Conservation (phyloP, 1,284 basidiomycete genomes). For the Phlebopus sp. region DNA sequence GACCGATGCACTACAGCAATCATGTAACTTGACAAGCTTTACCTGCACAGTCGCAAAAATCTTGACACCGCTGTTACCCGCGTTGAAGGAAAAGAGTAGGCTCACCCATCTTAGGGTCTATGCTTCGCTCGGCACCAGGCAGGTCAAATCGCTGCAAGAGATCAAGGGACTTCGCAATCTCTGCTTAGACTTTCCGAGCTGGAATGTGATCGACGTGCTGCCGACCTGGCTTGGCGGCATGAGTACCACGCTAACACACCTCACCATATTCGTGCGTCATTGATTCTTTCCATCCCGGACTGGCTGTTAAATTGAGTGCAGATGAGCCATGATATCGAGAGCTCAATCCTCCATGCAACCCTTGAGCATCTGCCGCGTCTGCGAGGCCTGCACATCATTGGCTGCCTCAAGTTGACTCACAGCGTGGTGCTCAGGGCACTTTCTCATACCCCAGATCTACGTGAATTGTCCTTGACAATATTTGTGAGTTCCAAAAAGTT, state of each 20-base stretch:
- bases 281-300: slow-evolving; percentile 3
- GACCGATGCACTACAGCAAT: slow-evolving; percentile 42
- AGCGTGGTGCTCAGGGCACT: slow-evolving; percentile 43
- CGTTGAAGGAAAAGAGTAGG: slow-evolving; percentile 42
- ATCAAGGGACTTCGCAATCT: slow-evolving; percentile 43
- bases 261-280: slow-evolving; percentile 56
- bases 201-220: slow-evolving; percentile 55
- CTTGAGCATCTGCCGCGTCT: slow-evolving; percentile 51
- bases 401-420: slow-evolving; percentile 56
- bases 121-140: slow-evolving; percentile 47
- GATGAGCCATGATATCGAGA: slow-evolving; percentile 56
- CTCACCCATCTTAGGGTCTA: slow-evolving; percentile 48
- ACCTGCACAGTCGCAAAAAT: slow-evolving; percentile 43
- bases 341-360: slow-evolving; percentile 44
- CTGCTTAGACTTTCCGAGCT: slow-evolving; percentile 55
- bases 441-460: slow-evolving; percentile 48
- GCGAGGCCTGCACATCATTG: slow-evolving; percentile 54
- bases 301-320: slow-evolving; percentile 24
- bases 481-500: slow-evolving; percentile 38
- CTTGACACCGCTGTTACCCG: slow-evolving; percentile 46
- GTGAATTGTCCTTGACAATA: slow-evolving; percentile 56
- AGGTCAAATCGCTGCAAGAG: slow-evolving; percentile 43
- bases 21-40: slow-evolving; percentile 54
- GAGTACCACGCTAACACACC: slow-evolving; percentile 42
- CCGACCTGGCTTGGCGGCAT: slow-evolving; percentile 50